Evolutionary conservation across 306 rosid species (phyloP).

Genomic region (Vigna reflexopilosa): DNA sequence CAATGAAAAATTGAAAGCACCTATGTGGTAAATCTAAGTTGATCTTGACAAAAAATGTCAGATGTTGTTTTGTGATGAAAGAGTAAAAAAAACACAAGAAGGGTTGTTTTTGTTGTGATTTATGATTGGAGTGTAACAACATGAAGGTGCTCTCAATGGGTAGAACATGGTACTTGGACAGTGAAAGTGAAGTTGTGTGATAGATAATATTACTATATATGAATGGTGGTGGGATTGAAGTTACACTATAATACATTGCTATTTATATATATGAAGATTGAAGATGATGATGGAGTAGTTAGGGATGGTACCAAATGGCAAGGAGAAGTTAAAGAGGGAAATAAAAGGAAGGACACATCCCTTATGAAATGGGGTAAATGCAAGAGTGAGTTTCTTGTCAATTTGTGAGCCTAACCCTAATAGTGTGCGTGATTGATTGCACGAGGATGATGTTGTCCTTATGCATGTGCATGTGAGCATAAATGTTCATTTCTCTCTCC

Average conservation of each 20-base stretch:
- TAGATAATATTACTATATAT: background rate
- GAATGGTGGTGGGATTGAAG: background rate
- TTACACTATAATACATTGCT: background rate
- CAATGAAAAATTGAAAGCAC: background rate
- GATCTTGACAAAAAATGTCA: background rate
- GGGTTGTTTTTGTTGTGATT: conserved; percentile 12
- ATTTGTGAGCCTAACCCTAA: background rate
- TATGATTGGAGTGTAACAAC: background rate
- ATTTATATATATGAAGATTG: background rate
- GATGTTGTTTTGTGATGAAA: background rate
- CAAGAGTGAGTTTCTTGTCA: conserved; percentile 13
- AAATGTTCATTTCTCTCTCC: background rate
- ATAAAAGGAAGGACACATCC: conserved; percentile 12
- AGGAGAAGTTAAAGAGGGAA: conserved; percentile 16
- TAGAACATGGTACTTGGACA: background rate
- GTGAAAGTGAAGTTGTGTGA: conserved; percentile 3
- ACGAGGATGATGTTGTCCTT: conserved; percentile 17
- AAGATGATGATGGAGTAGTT: conserved; percentile 7
- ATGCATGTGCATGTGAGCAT: background rate
- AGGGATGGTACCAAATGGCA: background rate
- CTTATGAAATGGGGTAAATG: conserved; percentile 23
- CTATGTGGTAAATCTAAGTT: too few relatives aligned
- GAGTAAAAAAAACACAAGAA: background rate
- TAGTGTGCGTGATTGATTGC: background rate
- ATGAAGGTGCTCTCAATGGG: background rate